These are phyloP conservation scores for Saccharomyces kudriavzevii DNA, from an alignment of 805 yeast species.

Conservation along the genomic window DNA sequence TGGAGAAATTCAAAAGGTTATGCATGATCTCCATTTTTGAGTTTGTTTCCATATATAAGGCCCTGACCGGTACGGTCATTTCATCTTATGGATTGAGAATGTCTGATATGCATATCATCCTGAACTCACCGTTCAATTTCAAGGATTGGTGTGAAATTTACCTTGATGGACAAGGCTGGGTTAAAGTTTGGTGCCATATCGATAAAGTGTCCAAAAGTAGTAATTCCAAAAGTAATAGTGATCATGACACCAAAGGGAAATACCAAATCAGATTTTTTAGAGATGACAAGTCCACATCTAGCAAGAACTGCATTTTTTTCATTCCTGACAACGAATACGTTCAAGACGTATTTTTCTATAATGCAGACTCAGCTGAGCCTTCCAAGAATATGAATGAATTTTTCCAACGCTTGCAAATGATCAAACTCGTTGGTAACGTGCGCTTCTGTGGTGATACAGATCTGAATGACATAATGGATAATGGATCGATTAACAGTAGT, in stretches of 20 bases:
- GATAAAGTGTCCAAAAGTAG: slow-evolving; percentile 14
- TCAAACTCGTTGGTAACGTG: not conserved
- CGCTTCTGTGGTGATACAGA: not conserved
- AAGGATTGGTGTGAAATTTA: slow-evolving; percentile 32
- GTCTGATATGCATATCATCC: slow-evolving; percentile 24
- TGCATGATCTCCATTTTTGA: slow-evolving; percentile 21
- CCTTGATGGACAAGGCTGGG: slow-evolving; percentile 25
- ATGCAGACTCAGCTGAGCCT: slow-evolving; percentile 2
- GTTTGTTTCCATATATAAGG: slow-evolving; percentile 19
- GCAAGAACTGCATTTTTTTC: slow-evolving; percentile 23
- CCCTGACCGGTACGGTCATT: slow-evolving; percentile 25
- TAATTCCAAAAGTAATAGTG: slow-evolving; percentile 3
- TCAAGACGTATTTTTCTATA: slow-evolving; percentile 25
- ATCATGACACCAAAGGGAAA: slow-evolving; percentile 16
- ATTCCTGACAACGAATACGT: slow-evolving; percentile 22
- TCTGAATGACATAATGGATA: not conserved
- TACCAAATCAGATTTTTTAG: slow-evolving; percentile 24
- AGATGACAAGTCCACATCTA: slow-evolving; percentile 19
- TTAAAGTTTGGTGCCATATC: slow-evolving; percentile 29
- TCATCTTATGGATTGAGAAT: slow-evolving; percentile 20
- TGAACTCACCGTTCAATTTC: slow-evolving; percentile 23
- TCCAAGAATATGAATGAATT: not conserved
- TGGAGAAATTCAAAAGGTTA: slow-evolving; percentile 6
- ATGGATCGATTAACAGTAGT: not conserved
- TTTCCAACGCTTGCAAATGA: not conserved